These are phyloP conservation scores for Ceratorhiza oryzae-sativae DNA, from an alignment of 1,284 basidiomycete genomes.

Conservation along the genomic window DNA sequence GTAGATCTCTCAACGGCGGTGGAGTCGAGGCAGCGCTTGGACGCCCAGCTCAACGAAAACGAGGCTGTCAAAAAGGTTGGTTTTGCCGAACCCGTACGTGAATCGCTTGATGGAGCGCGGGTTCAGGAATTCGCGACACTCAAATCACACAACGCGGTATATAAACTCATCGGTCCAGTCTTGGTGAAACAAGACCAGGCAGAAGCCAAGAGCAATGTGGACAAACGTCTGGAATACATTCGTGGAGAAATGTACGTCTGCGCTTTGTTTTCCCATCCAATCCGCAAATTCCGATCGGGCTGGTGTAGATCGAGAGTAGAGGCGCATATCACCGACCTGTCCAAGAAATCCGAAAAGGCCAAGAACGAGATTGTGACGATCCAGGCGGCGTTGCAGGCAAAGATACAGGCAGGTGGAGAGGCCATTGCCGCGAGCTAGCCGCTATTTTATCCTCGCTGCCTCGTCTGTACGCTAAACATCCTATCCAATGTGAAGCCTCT, in stretches of 20 bases:
- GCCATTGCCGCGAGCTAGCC: constrained; percentile 13
- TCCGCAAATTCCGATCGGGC: no score
- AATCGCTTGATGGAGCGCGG: neutral
- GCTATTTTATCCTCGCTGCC: neutral
- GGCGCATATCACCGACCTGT: constrained; percentile 75
- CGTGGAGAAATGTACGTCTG: constrained; percentile 81
- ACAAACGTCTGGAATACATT: constrained; percentile 93
- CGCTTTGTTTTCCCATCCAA: neutral
- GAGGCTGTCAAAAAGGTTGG: constrained; percentile 87
- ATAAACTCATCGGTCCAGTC: constrained; percentile 92
- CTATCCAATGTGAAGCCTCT: no score
- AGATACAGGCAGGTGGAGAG: constrained; percentile 44
- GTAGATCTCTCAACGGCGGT: constrained; percentile 73
- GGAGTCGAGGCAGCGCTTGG: constrained; percentile 81
- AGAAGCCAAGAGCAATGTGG: constrained; percentile 90
- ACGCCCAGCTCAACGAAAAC: constrained; percentile 91
- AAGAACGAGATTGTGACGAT: constrained; percentile 77
- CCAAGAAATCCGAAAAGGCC: constrained; percentile 76
- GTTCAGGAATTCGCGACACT: constrained; percentile 82
- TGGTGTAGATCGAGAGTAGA: constrained; percentile 81
- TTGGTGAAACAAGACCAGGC: constrained; percentile 88
- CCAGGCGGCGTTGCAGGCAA: constrained; percentile 64
- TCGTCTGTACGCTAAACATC: no score
- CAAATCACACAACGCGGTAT: constrained; percentile 81
- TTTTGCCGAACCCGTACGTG: neutral